Evolutionary conservation across 2,329 filamentous ascomycete genomes (phyloP).

Genomic region (Furcasterigmium sp.): DNA sequence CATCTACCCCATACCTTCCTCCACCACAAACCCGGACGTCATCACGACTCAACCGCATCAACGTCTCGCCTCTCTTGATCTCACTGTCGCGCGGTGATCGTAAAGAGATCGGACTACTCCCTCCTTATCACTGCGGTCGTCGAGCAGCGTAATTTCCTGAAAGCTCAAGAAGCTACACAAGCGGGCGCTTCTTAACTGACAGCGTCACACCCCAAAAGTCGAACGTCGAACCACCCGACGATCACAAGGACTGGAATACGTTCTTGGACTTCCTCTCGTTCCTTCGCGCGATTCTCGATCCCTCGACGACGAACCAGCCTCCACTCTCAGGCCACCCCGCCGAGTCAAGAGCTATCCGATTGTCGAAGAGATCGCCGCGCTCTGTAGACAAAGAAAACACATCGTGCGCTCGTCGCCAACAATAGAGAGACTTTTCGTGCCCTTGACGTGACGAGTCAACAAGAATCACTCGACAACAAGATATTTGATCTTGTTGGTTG

Average conservation of each 20-base stretch:
- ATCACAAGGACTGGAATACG: conserved; percentile 34
- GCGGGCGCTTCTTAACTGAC: conserved; percentile 10
- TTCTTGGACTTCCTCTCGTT: conserved; percentile 14
- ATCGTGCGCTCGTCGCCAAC: conserved; percentile 7
- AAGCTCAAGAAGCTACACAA: conserved; percentile 7
- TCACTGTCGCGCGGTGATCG: neutral
- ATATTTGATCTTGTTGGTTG: neutral
- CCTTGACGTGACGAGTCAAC: neutral
- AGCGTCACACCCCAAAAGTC: conserved; percentile 6
- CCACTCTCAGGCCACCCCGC: neutral
- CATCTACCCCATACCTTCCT: conserved; percentile 13
- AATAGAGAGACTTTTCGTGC: conserved; percentile 12
- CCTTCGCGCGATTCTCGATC: conserved; percentile 9
- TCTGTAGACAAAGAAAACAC: conserved; percentile 9
- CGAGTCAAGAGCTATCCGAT: conserved; percentile 7
- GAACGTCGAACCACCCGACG: neutral
- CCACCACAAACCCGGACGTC: conserved; percentile 9
- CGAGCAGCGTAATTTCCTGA: neutral
- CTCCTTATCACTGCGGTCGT: neutral
- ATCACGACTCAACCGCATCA: conserved; percentile 3
- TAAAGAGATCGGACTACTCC: neutral
- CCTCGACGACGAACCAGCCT: conserved; percentile 11
- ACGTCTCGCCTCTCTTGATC: conserved; percentile 1
- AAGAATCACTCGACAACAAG: no score
- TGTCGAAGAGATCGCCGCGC: conserved; percentile 10